Conservation (phyloP, 345 rosid genomes). For the Excoecaria cochinchinensis region DNA sequence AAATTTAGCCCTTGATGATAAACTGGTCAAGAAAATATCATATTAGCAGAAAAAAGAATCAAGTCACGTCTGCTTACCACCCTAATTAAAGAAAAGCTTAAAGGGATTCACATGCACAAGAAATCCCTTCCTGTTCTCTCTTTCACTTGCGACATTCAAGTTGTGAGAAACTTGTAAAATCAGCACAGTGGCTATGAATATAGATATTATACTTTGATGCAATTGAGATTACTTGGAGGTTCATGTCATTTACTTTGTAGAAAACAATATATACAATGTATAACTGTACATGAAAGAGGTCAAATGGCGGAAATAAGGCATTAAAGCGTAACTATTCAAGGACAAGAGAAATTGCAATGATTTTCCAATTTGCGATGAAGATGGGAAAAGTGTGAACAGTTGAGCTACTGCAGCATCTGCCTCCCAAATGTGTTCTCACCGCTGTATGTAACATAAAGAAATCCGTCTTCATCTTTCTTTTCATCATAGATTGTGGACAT, state of each 20-base stretch:
- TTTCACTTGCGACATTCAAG: not conserved
- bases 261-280: conserved; percentile 15
- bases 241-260: conserved; percentile 5
- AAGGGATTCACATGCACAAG: not conserved
- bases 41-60: not conserved
- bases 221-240: conserved; percentile 3
- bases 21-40: too few relatives aligned
- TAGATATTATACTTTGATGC: not conserved
- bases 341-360: not conserved
- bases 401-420: conserved; percentile 4
- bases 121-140: not conserved
- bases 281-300: conserved; percentile 15
- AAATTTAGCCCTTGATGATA: too few relatives aligned
- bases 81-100: not conserved
- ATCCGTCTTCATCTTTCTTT: conserved; percentile 80
- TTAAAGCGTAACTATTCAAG: not conserved
- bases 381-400: not conserved
- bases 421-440: conserved; percentile 83
- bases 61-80: not conserved
- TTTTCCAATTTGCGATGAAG: not conserved
- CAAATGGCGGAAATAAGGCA: not conserved
- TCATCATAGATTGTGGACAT: conserved; percentile 79
- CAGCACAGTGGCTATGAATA: too few relatives aligned
- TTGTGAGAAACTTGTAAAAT: too few relatives aligned
- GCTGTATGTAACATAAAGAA: conserved; percentile 78